These are phyloP conservation scores for Coprinellus aureogranulatus DNA, from an alignment of 768 basidiomycete genomes.

Conservation along the genomic window DNA sequence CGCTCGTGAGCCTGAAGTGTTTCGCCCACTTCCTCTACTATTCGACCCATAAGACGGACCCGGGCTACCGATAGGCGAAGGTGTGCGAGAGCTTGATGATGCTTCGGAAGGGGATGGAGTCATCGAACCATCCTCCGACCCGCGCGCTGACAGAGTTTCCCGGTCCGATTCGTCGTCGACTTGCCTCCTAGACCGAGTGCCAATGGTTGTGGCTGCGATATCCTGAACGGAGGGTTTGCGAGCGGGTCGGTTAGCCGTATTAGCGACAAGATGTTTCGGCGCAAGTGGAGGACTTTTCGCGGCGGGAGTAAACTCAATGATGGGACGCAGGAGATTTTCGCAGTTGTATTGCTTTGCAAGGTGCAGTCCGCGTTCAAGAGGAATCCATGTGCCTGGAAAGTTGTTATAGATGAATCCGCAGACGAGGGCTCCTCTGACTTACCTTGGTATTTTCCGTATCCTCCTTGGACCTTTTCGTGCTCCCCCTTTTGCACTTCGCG, in stretches of 20 bases:
- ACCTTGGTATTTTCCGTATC: conserved; percentile 99
- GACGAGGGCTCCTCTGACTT: conserved; percentile 22
- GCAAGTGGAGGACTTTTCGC: conserved; percentile 91
- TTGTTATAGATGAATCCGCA: conserved; percentile 14
- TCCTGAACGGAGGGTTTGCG: conserved; percentile 44
- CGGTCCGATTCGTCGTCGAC: conserved; percentile 59
- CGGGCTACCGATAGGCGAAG: conserved; percentile 77
- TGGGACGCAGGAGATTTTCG: conserved; percentile 80
- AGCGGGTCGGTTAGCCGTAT: conserved; percentile 50
- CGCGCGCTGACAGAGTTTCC: conserved; percentile 64
- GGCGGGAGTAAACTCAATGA: conserved; percentile 90
- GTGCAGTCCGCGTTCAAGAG: conserved; percentile 81
- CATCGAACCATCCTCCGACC: conserved; percentile 86
- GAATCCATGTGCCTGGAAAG: conserved; percentile 92
- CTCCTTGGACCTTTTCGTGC: conserved; percentile 99
- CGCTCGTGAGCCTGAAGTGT: conserved; percentile 41
- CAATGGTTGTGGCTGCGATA: conserved; percentile 37
- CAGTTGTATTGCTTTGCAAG: conserved; percentile 94
- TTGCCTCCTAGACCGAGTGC: conserved; percentile 61
- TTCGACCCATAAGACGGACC: conserved; percentile 45
- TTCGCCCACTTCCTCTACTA: conserved; percentile 35
- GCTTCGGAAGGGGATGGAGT: conserved; percentile 85
- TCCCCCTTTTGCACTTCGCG: conserved; percentile 98
- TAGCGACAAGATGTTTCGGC: conserved; percentile 90
- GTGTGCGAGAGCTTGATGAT: conserved; percentile 87